These are phyloP conservation scores for Collybia nuda DNA, from an alignment of 768 basidiomycete species.

Conservation along the genomic window DNA sequence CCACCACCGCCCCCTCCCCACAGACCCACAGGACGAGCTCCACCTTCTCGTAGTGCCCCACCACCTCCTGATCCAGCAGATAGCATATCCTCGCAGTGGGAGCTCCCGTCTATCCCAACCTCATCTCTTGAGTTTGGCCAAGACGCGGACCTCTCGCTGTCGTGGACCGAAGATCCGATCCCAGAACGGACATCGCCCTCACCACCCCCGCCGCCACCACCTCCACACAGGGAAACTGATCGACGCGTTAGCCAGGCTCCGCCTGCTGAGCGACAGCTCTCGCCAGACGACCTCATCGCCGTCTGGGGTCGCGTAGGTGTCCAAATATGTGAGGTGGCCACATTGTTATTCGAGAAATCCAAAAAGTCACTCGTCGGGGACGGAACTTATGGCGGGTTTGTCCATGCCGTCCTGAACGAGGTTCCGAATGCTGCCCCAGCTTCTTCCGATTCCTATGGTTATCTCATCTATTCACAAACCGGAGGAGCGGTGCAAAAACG, in stretches of 20 bases:
- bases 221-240: background rate
- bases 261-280: slow-evolving; percentile 15
- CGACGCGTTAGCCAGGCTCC: slow-evolving; percentile 1
- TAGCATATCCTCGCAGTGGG: slow-evolving; percentile 58
- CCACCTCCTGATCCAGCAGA: slow-evolving; percentile 28
- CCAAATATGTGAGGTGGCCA: slow-evolving; percentile 70
- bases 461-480: slow-evolving; percentile 74
- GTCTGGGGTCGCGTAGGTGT: slow-evolving; percentile 77
- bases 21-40: slow-evolving; percentile 38
- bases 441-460: slow-evolving; percentile 56
- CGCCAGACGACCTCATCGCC: slow-evolving; percentile 65
- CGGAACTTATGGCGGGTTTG: slow-evolving; percentile 80
- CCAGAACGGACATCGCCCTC: slow-evolving; percentile 26
- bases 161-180: slow-evolving; percentile 64
- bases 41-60: slow-evolving; percentile 35
- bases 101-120: slow-evolving; percentile 60
- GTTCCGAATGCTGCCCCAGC: slow-evolving; percentile 59
- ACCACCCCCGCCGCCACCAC: slow-evolving; percentile 19
- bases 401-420: slow-evolving; percentile 61
- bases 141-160: slow-evolving; percentile 48
- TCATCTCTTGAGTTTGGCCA: slow-evolving; percentile 52
- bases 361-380: slow-evolving; percentile 81
- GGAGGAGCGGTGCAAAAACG: slow-evolving; percentile 67
- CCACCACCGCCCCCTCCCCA: slow-evolving; percentile 41
- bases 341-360: slow-evolving; percentile 67